Conservation (phyloP, 179 eudicot genomes). For the Silene vulgaris region DNA sequence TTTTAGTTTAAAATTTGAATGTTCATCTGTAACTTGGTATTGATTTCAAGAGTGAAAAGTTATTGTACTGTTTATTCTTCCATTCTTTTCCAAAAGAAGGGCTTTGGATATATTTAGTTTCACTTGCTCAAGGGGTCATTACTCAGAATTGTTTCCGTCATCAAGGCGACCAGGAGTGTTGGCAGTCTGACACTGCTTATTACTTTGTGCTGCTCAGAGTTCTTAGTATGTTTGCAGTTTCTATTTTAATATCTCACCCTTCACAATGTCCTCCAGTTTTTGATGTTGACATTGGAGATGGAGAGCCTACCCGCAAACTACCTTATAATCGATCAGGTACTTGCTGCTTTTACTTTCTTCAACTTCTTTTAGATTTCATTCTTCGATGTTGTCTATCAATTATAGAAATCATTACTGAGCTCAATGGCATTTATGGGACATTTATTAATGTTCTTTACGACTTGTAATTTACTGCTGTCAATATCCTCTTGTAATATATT, state of each 20-base stretch:
- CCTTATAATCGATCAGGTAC: constrained; percentile 88
- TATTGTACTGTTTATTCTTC: neutral
- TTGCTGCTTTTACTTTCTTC: constrained; percentile 16
- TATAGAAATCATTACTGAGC: constrained; percentile 5
- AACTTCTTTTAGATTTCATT: neutral
- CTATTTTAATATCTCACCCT: constrained; percentile 19
- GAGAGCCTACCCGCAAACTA: constrained; percentile 81
- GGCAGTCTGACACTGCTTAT: neutral
- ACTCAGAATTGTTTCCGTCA: neutral
- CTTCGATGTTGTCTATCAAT: neutral
- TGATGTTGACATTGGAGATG: constrained; percentile 98
- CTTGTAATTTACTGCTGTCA: neutral
- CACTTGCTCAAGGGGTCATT: constrained; percentile 2
- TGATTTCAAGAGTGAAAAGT: constrained; percentile 13
- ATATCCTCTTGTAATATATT: constrained; percentile 1
- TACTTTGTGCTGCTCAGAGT: neutral
- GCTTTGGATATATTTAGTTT: neutral
- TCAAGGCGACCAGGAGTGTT: neutral
- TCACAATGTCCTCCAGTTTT: constrained; percentile 49
- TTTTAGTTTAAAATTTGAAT: neutral
- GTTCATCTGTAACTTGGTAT: neutral
- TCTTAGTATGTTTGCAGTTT: constrained; percentile 8
- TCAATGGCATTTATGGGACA: neutral
- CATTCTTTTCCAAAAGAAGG: neutral
- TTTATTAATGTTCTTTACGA: neutral